Conservation (phyloP, 75 land plant species). For the Pinus albicaulis region DNA sequence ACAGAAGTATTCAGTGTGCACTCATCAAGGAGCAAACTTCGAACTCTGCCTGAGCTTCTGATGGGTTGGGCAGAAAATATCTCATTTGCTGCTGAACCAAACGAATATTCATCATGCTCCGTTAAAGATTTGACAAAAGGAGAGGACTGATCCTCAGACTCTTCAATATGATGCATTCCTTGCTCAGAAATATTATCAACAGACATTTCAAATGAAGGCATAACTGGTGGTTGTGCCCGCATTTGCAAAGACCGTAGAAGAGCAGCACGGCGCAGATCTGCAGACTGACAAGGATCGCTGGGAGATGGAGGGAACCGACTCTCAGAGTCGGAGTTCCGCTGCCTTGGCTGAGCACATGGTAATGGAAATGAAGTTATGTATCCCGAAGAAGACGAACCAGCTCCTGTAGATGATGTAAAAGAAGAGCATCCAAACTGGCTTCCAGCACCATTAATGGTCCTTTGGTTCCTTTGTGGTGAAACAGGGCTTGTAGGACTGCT, state of each 20-base stretch:
- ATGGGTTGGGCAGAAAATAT: conserved; percentile 14
- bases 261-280: conserved; percentile 86
- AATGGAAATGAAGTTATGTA: conserved; percentile 24
- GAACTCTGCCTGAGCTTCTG: conserved; percentile 19
- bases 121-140: conserved; percentile 16
- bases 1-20: conserved; percentile 11
- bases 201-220: conserved; percentile 35
- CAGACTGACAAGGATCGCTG: conserved; percentile 86
- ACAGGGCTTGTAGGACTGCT: conserved; percentile 58
- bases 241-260: conserved; percentile 89
- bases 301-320: conserved; percentile 93
- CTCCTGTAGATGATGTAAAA: conserved; percentile 14
- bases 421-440: conserved; percentile 12
- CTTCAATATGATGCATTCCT: conserved; percentile 12
- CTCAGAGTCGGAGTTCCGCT: conserved; percentile 67
- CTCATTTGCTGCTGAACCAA: conserved; percentile 17
- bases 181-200: conserved; percentile 18
- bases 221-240: conserved; percentile 66
- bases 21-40: conserved; percentile 40
- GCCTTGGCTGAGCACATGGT: conserved; percentile 44
- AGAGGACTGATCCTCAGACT: conserved; percentile 26
- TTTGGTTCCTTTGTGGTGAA: conserved; percentile 57
- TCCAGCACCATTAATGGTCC: conserved; percentile 10
- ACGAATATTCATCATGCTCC: conserved; percentile 9
- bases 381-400: conserved; percentile 10